These are phyloP conservation scores for Fusarium proliferatum DNA, from an alignment of 2,329 filamentous ascomycete genomes.

Conservation along the genomic window DNA sequence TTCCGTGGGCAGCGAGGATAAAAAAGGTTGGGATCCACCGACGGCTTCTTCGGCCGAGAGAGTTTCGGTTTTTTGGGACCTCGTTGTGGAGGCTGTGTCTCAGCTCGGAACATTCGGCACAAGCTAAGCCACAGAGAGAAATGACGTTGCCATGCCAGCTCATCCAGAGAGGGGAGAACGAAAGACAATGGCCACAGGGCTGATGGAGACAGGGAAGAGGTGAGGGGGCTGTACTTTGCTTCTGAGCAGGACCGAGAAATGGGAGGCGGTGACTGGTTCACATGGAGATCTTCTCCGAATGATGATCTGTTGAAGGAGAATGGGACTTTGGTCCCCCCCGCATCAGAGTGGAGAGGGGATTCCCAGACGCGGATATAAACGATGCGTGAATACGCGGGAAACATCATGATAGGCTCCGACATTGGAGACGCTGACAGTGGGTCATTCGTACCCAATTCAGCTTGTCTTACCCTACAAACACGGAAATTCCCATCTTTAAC, in stretches of 20 bases:
- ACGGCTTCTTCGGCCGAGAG: neutral
- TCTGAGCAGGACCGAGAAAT: neutral
- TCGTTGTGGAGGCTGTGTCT: neutral
- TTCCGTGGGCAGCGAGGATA: neutral
- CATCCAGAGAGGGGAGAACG: too few species aligned
- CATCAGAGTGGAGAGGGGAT: neutral
- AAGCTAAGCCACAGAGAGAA: neutral
- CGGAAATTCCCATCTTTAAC: neutral
- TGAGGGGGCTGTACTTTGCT: neutral
- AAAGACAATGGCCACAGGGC: neutral
- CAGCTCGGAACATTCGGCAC: slow-evolving; percentile 4
- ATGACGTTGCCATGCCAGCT: neutral
- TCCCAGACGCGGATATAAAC: neutral
- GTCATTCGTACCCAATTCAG: neutral
- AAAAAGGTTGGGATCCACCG: neutral
- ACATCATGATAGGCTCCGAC: neutral
- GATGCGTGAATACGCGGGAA: neutral
- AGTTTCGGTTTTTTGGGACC: neutral
- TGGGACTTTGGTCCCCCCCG: neutral
- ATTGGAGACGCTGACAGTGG: neutral
- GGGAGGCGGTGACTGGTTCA: too few species aligned
- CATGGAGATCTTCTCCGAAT: neutral
- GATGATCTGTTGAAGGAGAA: neutral
- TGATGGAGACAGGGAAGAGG: neutral
- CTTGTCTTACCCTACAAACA: neutral